Conservation (phyloP, 176 grass and related monocot species). For the Aegilops sharonensis region DNA sequence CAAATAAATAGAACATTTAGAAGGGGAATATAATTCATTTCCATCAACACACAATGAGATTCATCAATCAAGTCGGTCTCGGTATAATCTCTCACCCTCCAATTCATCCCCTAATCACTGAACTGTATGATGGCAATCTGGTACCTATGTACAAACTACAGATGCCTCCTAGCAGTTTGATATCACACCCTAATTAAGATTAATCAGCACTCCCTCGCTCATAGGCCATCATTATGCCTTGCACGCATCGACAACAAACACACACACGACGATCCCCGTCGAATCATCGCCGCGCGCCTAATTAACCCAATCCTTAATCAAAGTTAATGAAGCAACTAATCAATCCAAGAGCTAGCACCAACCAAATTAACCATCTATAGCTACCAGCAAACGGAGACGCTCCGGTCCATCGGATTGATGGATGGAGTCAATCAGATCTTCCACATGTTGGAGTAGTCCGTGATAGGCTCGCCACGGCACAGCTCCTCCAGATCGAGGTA, state of each 20-base stretch:
- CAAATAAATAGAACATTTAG: not conserved
- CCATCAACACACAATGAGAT: not conserved
- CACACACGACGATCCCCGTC: not conserved
- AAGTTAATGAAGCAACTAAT: constrained; percentile 36
- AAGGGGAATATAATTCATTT: not conserved
- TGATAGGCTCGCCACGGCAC: not conserved
- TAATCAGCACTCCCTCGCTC: not conserved
- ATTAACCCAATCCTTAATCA: not conserved
- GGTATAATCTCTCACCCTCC: not conserved
- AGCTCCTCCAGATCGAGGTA: constrained; percentile 37
- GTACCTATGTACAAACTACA: not conserved
- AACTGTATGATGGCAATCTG: not conserved
- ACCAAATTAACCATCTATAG: not conserved
- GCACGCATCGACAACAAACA: constrained; percentile 1
- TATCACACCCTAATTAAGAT: constrained; percentile 1
- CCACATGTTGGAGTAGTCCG: constrained; percentile 51
- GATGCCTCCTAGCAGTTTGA: not conserved
- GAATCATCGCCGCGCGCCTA: not conserved
- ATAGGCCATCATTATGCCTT: not conserved
- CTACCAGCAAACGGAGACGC: not conserved
- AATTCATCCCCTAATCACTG: not conserved
- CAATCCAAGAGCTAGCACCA: not conserved
- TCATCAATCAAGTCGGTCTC: not conserved
- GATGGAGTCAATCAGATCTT: not conserved
- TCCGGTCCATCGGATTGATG: not conserved